Percentiles rank a stretch among this genome's conserved stretches.
phyloP scores from a whole-genome alignment of 148 eudicot genomes.

The Euryodendron excelsum region DNA sequence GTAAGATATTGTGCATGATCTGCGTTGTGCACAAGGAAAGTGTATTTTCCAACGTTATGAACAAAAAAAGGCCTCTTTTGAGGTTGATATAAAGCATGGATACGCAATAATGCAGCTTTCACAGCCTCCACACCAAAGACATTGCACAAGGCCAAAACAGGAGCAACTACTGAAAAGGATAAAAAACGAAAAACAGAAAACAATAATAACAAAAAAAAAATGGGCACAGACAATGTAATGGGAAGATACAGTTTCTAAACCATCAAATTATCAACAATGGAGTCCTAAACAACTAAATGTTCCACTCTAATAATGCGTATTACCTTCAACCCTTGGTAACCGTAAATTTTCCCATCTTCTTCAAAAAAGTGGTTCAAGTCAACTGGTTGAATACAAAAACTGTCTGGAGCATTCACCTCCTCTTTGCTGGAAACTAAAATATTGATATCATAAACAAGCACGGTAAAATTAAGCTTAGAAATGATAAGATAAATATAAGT shows the following conservation, averaged over 20 bases:
- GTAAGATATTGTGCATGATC: slow-evolving; percentile 5
- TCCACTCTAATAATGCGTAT: not conserved
- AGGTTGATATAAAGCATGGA: not conserved
- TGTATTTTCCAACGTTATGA: not conserved
- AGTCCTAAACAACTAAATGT: not conserved
- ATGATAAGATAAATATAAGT: slow-evolving; percentile 10
- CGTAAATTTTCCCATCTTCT: slow-evolving; percentile 89
- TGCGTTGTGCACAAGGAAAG: not conserved
- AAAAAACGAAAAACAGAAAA: not conserved
- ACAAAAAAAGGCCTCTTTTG: not conserved
- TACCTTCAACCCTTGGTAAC: slow-evolving; percentile 89
- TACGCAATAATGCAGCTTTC: not conserved
- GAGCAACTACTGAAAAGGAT: not conserved
- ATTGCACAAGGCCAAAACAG: not conserved
- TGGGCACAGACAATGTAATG: not conserved
- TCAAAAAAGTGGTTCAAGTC: slow-evolving; percentile 72
- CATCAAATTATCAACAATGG: not conserved
- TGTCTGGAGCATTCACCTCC: slow-evolving; percentile 60
- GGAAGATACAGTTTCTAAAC: not conserved
- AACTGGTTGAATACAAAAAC: slow-evolving; percentile 63
- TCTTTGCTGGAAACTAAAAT: slow-evolving; percentile 69
- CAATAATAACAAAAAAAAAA: not conserved
- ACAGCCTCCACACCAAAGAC: not conserved
- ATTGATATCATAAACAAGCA: slow-evolving; percentile 8
- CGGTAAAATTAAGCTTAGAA: not conserved